Evolutionary conservation across 1,284 basidiomycete species (phyloP).

Genomic region (Ceratobasidium sp.): DNA sequence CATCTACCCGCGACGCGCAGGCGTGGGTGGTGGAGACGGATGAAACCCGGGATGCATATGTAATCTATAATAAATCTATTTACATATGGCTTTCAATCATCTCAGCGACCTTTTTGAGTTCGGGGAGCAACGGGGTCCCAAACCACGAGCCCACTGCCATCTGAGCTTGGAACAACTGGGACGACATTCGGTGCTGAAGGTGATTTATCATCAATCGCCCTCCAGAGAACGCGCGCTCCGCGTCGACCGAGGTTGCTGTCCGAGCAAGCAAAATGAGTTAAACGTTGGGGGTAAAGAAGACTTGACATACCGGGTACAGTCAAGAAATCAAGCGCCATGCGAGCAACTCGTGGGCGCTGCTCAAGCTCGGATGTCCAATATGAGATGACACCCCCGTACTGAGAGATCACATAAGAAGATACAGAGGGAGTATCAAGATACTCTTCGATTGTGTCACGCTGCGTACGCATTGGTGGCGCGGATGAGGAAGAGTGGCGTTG

Average conservation of each 20-base stretch:
- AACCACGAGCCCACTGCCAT: conserved; percentile 34
- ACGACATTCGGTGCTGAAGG: conserved; percentile 21
- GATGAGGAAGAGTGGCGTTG: not conserved
- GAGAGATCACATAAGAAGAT: not conserved
- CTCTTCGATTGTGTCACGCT: not conserved
- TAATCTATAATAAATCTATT: not conserved
- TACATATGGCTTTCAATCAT: not conserved
- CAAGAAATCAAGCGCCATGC: conserved; percentile 27
- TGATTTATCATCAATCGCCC: conserved; percentile 30
- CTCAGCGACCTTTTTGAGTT: not conserved
- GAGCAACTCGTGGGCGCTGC: not conserved
- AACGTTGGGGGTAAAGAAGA: not conserved
- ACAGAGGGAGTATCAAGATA: not conserved
- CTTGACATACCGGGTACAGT: conserved; percentile 16
- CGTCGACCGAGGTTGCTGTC: conserved; percentile 32
- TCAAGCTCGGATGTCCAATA: conserved; percentile 2
- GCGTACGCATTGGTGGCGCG: not conserved
- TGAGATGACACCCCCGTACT: conserved; percentile 9
- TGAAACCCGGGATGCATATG: conserved; percentile 1
- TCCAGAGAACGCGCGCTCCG: conserved; percentile 30
- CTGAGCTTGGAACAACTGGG: conserved; percentile 23
- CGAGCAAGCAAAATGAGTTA: not conserved
- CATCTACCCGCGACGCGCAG: not conserved
- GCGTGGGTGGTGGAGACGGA: not conserved
- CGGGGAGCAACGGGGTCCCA: conserved; percentile 1